A percentile compares a stretch with the other conserved stretches of the same genome.
Conservation (phyloP, 495 filamentous ascomycete species). For the Xylaria bambusicola region DNA sequence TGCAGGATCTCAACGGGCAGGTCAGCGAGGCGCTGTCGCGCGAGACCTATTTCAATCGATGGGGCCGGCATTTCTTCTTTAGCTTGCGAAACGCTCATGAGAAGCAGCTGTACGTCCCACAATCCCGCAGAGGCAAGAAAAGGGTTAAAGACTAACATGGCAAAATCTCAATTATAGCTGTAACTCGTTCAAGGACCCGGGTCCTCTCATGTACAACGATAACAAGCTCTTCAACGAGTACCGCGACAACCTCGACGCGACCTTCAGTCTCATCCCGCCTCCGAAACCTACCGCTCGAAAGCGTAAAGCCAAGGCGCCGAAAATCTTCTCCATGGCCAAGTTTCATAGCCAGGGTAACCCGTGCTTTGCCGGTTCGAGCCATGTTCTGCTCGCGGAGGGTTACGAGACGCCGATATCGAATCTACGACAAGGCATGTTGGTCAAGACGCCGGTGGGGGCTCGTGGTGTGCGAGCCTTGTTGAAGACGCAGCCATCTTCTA, state of each 20-base stretch:
- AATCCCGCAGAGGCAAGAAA: not conserved
- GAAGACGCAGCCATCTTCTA: slow-evolving; percentile 30
- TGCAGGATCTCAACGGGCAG: slow-evolving; percentile 45
- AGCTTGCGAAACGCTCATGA: slow-evolving; percentile 44
- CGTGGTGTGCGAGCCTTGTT: slow-evolving; percentile 40
- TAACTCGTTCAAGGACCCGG: slow-evolving; percentile 51
- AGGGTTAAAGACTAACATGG: not conserved
- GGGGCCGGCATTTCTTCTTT: slow-evolving; percentile 50
- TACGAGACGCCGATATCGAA: slow-evolving; percentile 22
- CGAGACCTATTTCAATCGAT: slow-evolving; percentile 32
- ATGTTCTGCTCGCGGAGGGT: slow-evolving; percentile 34
- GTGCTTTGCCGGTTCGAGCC: slow-evolving; percentile 42
- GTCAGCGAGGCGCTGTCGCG: slow-evolving; percentile 36
- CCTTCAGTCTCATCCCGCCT: slow-evolving; percentile 42
- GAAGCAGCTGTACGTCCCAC: slow-evolving; percentile 35
- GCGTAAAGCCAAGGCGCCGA: not conserved
- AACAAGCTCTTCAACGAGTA: slow-evolving; percentile 41
- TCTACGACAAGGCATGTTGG: slow-evolving; percentile 36
- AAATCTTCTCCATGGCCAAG: slow-evolving; percentile 27
- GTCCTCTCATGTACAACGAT: slow-evolving; percentile 44
- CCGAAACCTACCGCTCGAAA: slow-evolving; percentile 33
- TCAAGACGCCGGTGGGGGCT: slow-evolving; percentile 39
- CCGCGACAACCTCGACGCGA: slow-evolving; percentile 38
- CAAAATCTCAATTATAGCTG: slow-evolving; percentile 25
- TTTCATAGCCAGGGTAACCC: slow-evolving; percentile 29